Percentiles rank a stretch among this genome's conserved stretches.
Conservation (phyloP, 179 eudicot species). For the Carnegiea gigantea region DNA sequence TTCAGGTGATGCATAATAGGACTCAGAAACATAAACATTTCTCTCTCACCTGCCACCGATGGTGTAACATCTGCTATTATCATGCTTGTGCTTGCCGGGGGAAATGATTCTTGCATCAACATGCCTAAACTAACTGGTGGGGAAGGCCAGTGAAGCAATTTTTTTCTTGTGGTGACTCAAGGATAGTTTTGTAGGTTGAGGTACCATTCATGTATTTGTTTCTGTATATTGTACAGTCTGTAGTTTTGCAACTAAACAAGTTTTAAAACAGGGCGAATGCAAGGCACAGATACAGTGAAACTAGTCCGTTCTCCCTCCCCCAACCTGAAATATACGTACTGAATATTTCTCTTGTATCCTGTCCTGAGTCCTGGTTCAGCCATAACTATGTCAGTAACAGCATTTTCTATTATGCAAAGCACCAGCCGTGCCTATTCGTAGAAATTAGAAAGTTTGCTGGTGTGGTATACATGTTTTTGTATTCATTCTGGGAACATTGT, state of each 20-base stretch:
- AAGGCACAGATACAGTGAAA: not conserved
- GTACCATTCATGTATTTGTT: conserved; percentile 18
- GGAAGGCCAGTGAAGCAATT: conserved; percentile 1
- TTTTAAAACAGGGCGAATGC: not conserved
- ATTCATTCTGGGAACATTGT: not conserved
- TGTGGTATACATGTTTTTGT: not conserved
- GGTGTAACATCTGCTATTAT: conserved; percentile 5
- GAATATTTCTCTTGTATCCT: not conserved
- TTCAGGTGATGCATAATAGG: conserved; percentile 3
- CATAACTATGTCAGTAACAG: not conserved
- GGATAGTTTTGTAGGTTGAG: conserved; percentile 20
- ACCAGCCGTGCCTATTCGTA: not conserved
- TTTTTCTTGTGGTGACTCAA: conserved; percentile 11
- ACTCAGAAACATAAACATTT: not conserved
- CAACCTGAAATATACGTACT: too few species aligned
- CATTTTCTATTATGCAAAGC: not conserved
- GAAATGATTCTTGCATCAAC: not conserved
- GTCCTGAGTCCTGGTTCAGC: too few species aligned
- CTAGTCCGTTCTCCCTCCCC: not conserved
- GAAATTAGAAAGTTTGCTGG: too few species aligned
- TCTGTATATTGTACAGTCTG: conserved; percentile 23
- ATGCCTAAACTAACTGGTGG: not conserved
- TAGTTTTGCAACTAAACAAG: not conserved
- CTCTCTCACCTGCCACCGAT: not conserved
- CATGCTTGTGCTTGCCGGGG: not conserved